These are phyloP conservation scores for Septoria petroselini DNA, from an alignment of 2,329 filamentous ascomycete genomes.

Conservation along the genomic window DNA sequence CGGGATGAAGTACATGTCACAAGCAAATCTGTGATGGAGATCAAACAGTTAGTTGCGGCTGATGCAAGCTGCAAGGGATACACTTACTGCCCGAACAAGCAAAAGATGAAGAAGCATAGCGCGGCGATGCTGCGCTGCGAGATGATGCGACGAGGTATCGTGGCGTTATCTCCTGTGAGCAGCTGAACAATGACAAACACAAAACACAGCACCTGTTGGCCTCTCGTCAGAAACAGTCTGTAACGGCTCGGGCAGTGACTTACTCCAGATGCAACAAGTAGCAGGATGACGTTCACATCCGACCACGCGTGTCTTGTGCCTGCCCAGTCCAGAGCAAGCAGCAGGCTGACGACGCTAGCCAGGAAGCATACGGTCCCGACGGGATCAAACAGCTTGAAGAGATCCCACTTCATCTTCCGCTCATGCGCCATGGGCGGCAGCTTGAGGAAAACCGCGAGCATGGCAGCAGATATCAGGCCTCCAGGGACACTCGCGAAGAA, in stretches of 20 bases:
- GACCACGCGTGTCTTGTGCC: slow-evolving; percentile 41
- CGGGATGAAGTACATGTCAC: slow-evolving; percentile 40
- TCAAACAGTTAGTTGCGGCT: too few relatives aligned
- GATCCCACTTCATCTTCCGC: not conserved
- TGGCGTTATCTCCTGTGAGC: slow-evolving; percentile 42
- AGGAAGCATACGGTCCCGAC: slow-evolving; percentile 38
- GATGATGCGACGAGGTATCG: slow-evolving; percentile 41
- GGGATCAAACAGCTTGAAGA: slow-evolving; percentile 36
- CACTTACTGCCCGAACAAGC: slow-evolving; percentile 26
- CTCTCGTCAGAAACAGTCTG: too few relatives aligned
- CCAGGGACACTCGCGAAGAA: not conserved
- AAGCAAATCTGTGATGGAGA: slow-evolving; percentile 13
- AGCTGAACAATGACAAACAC: slow-evolving; percentile 40
- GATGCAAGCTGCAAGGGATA: too few relatives aligned
- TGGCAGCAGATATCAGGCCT: not conserved
- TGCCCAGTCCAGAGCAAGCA: slow-evolving; percentile 51
- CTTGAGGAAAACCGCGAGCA: not conserved
- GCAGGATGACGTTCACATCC: slow-evolving; percentile 45
- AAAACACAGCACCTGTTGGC: slow-evolving; percentile 30
- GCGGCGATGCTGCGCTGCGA: slow-evolving; percentile 39
- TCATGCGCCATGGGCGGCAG: not conserved
- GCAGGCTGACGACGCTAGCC: slow-evolving; percentile 40
- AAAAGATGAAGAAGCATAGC: slow-evolving; percentile 40
- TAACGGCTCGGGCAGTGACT: not conserved
- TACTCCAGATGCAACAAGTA: slow-evolving; percentile 45